phyloP scores from a whole-genome alignment of 2,329 filamentous ascomycete species.

The Aciculosporium take region DNA sequence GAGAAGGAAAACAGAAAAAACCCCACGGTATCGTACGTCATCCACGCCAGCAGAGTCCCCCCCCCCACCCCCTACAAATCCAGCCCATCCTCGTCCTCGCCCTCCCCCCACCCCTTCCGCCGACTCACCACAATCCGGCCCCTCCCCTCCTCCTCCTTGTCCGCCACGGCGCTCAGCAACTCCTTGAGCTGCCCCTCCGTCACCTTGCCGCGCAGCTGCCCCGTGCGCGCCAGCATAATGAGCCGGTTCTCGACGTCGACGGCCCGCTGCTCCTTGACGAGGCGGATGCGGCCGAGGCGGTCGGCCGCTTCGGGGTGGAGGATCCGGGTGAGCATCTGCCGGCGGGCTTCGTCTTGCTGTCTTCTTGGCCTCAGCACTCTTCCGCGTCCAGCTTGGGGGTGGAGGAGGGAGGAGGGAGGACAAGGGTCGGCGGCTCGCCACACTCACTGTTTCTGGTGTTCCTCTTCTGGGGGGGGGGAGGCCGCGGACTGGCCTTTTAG shows the following conservation, averaged over 20 bases:
- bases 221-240: slow-evolving; percentile 77
- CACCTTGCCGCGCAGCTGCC: slow-evolving; percentile 76
- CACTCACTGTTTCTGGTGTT: slow-evolving; percentile 42
- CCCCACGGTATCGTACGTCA: slow-evolving; percentile 2
- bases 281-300: slow-evolving; percentile 80
- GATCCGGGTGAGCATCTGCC: slow-evolving; percentile 76
- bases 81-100: slow-evolving; percentile 66
- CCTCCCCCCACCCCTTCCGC: slow-evolving; percentile 73
- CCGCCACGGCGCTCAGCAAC: slow-evolving; percentile 69
- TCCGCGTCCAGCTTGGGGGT: no score
- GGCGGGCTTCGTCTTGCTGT: slow-evolving; percentile 53
- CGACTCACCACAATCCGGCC: slow-evolving; percentile 79
- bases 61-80: slow-evolving; percentile 32
- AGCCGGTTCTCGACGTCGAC: slow-evolving; percentile 83
- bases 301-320: slow-evolving; percentile 88
- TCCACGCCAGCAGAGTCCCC: neutral
- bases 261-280: slow-evolving; percentile 88
- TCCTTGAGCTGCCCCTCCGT: slow-evolving; percentile 91
- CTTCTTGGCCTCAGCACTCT: no score
- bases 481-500: slow-evolving; percentile 56
- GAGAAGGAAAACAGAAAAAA: neutral
- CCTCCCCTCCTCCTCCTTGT: slow-evolving; percentile 64
- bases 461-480: slow-evolving; percentile 30
- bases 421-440: no score
- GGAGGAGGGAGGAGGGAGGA: neutral